Conservation (phyloP, 305 asterid genomes). For the Fraxinus latifolia region DNA sequence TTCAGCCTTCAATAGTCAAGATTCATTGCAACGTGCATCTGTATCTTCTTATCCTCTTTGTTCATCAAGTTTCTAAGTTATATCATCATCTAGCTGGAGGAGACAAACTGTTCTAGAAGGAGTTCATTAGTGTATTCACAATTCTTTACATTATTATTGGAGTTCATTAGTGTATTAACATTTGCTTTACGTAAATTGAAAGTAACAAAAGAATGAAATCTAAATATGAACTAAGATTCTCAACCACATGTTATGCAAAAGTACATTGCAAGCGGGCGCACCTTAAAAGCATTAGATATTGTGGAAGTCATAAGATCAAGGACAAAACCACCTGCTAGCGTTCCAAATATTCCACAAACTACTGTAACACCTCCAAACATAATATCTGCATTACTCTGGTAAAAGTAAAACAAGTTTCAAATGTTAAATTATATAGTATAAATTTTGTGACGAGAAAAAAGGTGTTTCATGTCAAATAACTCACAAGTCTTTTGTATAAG, state of each 20-base stretch:
- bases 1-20: neutral
- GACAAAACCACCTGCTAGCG: conserved; percentile 73
- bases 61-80: neutral
- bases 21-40: neutral
- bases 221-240: neutral
- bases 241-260: neutral
- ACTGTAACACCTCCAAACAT: conserved; percentile 89
- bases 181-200: neutral
- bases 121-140: neutral
- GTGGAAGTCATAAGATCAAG: conserved; percentile 74
- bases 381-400: conserved; percentile 75
- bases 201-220: neutral
- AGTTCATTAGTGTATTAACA: neutral
- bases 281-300: conserved; percentile 85
- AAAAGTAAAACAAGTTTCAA: conserved; percentile 11
- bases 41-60: neutral
- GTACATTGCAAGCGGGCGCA: conserved; percentile 19
- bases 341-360: conserved; percentile 75
- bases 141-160: neutral
- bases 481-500: neutral
- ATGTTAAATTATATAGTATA: neutral
- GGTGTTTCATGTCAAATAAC: neutral
- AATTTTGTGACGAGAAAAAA: neutral
- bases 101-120: neutral
- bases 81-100: neutral